Base-by-base conservation (phyloP, 805 yeast species). In the Pichia californica region DNA sequence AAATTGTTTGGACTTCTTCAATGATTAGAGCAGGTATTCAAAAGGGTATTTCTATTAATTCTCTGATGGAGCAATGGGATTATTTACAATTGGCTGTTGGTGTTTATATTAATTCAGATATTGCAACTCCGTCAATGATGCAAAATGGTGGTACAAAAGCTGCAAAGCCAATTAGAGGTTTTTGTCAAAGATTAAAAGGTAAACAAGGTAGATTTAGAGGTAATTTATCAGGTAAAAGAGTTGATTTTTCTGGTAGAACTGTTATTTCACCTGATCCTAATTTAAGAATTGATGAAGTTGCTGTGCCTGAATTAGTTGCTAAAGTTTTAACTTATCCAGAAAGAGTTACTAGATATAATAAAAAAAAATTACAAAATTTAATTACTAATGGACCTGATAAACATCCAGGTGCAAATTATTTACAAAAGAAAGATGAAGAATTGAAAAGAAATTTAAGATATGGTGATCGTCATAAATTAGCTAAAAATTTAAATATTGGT, bases 151-250 rank as follows among this genome's bases (percentile, higher is more conserved):
- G 74, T 23, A 53, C 69, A 16, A 68, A 77, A 49, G 73, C 81
- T 28, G 76, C 79, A 1, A 84, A 84, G 54, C 93, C 93, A 8
- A 93, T 93, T 48, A 73, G 98, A 58, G 99, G 97, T 5, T 80
- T 93, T 51, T 93, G 99, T 63, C 99, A 93, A 69, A 79, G 99
- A 59, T 73, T 93, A 51, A 93, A 93, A 67, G 99, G 99, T 63
- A 93, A 93, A 55, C 98, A 93, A 67, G 99, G 99, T 58, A 83
- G 99, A 61, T 94, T 93, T 69, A 78, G 99, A 72, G 99, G 99
- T 53, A 93, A 93, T 59, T 69, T 93, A 54, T 88, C 97, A 1
- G 99, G 99, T 65, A 93, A 93, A 66, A 85, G 99, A 71, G 99
- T 93, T 21, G 99, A 93, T 65, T 93, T 93, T 61, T 88, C 97